Conservation (phyloP, 257 asterid species). For the Marsdenia floribunda region DNA sequence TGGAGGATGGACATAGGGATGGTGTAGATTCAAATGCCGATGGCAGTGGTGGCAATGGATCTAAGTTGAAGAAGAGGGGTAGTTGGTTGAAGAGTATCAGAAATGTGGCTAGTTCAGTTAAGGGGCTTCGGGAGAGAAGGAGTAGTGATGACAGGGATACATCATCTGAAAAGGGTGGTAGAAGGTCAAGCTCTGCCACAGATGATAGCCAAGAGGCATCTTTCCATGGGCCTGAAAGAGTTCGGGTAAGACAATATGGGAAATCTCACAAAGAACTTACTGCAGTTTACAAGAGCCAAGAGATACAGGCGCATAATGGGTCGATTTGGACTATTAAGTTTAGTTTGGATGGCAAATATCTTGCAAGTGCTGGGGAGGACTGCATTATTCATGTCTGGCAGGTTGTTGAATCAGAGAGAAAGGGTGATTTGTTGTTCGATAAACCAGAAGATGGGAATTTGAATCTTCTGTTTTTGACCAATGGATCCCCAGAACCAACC, state of each 20-base stretch:
- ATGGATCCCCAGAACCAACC: conserved; percentile 81
- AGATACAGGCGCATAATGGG: conserved; percentile 87
- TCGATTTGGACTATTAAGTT: conserved; percentile 95
- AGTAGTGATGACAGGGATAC: conserved; percentile 96
- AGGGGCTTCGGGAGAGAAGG: conserved; percentile 66
- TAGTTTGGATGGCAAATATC: conserved; percentile 93
- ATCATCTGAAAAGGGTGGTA: conserved; percentile 91
- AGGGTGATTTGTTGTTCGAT: conserved; percentile 69
- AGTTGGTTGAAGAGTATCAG: conserved; percentile 82
- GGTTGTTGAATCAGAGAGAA: conserved; percentile 78
- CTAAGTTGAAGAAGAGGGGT: conserved; percentile 63
- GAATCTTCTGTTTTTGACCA: conserved; percentile 55
- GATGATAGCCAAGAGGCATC: conserved; percentile 94
- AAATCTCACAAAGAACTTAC: conserved; percentile 85
- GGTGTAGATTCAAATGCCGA: conserved; percentile 40
- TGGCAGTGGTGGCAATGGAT: conserved; percentile 46
- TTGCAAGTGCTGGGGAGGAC: conserved; percentile 99
- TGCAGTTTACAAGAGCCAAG: conserved; percentile 82
- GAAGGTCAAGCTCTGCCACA: conserved; percentile 96
- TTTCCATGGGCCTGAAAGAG: conserved; percentile 81
- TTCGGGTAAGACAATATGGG: conserved; percentile 84
- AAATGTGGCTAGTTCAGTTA: conserved; percentile 69
- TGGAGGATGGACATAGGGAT: conserved; percentile 69
- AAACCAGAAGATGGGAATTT: conserved; percentile 81
- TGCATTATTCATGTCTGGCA: conserved; percentile 92